Conservation (phyloP, 2,329 filamentous ascomycete genomes). For the Arthrobotrys musiformis region DNA sequence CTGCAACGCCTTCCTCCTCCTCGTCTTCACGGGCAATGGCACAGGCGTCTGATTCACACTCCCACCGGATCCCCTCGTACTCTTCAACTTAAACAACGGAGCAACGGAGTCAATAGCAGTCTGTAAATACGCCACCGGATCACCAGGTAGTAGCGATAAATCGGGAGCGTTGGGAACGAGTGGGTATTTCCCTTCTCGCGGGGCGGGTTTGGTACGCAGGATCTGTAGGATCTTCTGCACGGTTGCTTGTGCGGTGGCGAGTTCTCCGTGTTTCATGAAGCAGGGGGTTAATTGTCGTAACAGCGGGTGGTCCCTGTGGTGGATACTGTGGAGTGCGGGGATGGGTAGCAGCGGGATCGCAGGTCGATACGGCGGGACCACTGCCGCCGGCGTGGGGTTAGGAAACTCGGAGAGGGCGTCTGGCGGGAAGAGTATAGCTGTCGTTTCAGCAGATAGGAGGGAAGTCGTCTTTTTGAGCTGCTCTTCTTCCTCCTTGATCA, state of each 20-base stretch:
- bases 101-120: constrained; percentile 92
- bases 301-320: constrained; percentile 85
- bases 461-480: constrained; percentile 62
- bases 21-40: constrained; percentile 78
- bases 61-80: constrained; percentile 82
- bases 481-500: constrained; percentile 74
- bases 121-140: constrained; percentile 88
- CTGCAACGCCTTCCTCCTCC: constrained; percentile 79
- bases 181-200: constrained; percentile 76
- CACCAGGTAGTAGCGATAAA: constrained; percentile 80
- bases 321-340: constrained; percentile 72
- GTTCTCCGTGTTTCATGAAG: constrained; percentile 90
- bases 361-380: constrained; percentile 70
- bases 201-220: constrained; percentile 84
- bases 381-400: constrained; percentile 60
- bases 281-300: constrained; percentile 88
- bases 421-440: constrained; percentile 58
- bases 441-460: constrained; percentile 56
- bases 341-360: constrained; percentile 75
- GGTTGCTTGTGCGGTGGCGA: constrained; percentile 81
- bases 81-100: constrained; percentile 82
- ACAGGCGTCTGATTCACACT: constrained; percentile 82
- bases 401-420: constrained; percentile 57
- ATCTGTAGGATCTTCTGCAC: constrained; percentile 64
- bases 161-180: constrained; percentile 82